Percentiles rank a stretch among this genome's conserved stretches.
Evolutionary conservation across 768 basidiomycete genomes (phyloP).

Genomic region (Coprinopsis cinerea): DNA sequence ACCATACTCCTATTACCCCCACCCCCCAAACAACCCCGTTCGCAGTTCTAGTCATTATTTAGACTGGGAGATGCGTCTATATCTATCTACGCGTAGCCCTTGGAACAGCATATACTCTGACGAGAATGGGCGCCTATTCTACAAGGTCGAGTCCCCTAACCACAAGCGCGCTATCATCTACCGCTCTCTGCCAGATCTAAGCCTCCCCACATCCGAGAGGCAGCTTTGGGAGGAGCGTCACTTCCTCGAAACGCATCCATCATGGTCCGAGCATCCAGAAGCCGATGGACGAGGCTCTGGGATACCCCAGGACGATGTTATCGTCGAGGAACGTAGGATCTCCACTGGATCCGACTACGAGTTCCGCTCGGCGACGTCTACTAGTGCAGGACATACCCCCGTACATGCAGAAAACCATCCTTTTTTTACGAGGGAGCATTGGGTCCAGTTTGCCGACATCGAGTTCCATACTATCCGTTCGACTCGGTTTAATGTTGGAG

Average conservation of each 20-base stretch:
- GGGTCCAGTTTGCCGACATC: constrained; percentile 8
- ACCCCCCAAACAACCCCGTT: too few relatives aligned
- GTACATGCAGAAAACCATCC: constrained; percentile 2
- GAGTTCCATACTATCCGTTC: not conserved
- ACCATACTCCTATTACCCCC: too few relatives aligned
- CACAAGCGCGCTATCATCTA: not conserved
- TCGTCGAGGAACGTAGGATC: constrained; percentile 7
- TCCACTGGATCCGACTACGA: not conserved
- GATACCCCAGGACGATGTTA: not conserved
- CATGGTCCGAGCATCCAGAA: constrained; percentile 5
- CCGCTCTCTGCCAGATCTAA: constrained; percentile 7
- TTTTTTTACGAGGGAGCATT: constrained; percentile 6
- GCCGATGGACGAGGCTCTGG: constrained; percentile 7
- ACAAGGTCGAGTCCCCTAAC: constrained; percentile 6
- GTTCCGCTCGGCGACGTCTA: not conserved
- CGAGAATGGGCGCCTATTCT: constrained; percentile 4
- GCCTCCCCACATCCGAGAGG: constrained; percentile 8
- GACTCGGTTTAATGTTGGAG: constrained; percentile 2
- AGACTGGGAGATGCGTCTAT: constrained; percentile 10
- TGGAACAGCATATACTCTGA: constrained; percentile 10
- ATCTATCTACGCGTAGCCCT: constrained; percentile 5
- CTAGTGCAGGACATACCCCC: not conserved
- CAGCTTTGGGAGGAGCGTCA: constrained; percentile 11
- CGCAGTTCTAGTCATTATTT: too few relatives aligned
- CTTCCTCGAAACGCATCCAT: constrained; percentile 7